Conservation (phyloP, 306 rosid species). For the Gynostemma pentaphyllum region DNA sequence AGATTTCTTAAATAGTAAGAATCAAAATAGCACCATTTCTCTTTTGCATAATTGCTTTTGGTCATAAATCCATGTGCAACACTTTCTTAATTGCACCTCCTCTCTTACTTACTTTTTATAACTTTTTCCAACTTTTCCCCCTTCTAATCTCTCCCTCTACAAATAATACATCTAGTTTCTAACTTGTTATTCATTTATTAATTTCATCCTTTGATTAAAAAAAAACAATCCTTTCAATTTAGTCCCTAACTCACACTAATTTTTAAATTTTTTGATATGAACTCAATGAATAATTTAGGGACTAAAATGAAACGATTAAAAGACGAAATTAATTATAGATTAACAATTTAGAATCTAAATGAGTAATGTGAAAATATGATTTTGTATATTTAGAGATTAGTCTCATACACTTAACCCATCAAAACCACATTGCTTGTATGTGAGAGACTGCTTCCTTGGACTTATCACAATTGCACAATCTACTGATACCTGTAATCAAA, state of each 20-base stretch:
- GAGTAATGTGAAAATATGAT: background rate
- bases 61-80: background rate
- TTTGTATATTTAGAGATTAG: background rate
- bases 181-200: background rate
- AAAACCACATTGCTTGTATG: constrained; percentile 94
- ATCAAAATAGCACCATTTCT: background rate
- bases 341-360: background rate
- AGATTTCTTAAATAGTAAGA: background rate
- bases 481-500: constrained; percentile 64
- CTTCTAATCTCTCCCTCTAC: background rate
- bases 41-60: background rate
- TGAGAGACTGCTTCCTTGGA: constrained; percentile 95
- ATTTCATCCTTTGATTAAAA: background rate
- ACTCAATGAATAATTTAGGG: background rate
- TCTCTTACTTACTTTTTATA: background rate
- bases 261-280: background rate
- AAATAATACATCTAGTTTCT: background rate
- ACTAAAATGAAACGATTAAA: background rate
- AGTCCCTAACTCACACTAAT: background rate
- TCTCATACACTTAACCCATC: constrained; percentile 74
- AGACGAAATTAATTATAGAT: background rate
- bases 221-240: background rate
- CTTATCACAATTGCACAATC: constrained; percentile 94
- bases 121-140: background rate
- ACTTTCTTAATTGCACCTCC: background rate